Evolutionary conservation across 176 grass and related monocot genomes (phyloP).

Genomic region (Zoysia japonica): DNA sequence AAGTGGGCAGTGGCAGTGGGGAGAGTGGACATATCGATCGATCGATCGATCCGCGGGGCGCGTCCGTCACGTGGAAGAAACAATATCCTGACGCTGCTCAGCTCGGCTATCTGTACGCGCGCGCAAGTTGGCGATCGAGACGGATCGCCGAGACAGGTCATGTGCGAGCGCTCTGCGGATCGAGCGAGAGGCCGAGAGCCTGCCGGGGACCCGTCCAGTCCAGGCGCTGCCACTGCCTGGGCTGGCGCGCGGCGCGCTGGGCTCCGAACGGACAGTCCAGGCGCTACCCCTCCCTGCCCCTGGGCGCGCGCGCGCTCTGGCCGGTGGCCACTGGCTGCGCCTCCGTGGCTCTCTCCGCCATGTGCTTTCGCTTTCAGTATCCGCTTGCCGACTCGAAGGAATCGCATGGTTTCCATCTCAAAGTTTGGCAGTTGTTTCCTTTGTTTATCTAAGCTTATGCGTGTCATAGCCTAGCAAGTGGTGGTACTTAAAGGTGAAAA

Average conservation of each 20-base stretch:
- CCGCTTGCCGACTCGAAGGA: not conserved
- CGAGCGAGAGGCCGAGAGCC: too few relatives aligned
- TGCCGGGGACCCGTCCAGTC: not conserved
- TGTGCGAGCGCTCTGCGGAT: not conserved
- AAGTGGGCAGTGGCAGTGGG: not conserved
- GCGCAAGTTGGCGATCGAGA: not conserved
- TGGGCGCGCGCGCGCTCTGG: too few relatives aligned
- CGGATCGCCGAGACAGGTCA: constrained; percentile 24
- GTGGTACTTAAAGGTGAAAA: too few relatives aligned
- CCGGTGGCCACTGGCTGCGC: too few relatives aligned
- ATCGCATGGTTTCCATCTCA: not conserved
- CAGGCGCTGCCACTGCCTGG: constrained; percentile 10
- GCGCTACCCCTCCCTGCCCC: too few relatives aligned
- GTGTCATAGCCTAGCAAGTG: too few relatives aligned
- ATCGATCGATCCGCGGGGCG: not conserved
- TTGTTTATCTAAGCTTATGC: too few relatives aligned
- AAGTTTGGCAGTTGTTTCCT: not conserved
- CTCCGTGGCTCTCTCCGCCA: too few relatives aligned
- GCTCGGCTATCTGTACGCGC: not conserved
- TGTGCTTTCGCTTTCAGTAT: not conserved
- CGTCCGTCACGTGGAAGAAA: constrained; percentile 16
- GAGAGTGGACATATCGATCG: not conserved
- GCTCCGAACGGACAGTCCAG: not conserved
- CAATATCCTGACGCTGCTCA: not conserved
- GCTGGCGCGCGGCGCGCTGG: not conserved